A percentile compares a stretch with the other conserved stretches of the same genome.
Evolutionary conservation across 176 grass and related monocot species (phyloP).

Genomic region (Alloteropsis semialata): DNA sequence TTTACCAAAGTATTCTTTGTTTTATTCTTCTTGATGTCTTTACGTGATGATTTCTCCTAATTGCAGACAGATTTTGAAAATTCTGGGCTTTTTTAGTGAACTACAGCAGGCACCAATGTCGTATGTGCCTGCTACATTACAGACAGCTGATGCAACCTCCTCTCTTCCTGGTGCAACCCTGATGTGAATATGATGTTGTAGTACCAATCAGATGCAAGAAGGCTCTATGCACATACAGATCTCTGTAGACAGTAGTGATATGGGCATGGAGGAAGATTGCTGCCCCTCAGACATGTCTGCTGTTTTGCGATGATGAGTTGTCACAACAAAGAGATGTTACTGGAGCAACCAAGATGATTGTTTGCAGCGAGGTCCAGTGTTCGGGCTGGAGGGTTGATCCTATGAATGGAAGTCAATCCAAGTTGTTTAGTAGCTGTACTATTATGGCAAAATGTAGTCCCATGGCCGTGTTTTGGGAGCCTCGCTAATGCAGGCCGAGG

Average conservation of each 20-base stretch:
- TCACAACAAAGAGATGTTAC: neutral
- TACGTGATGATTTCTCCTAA: conserved; percentile 20
- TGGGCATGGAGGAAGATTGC: conserved; percentile 5
- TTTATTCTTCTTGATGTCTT: conserved; percentile 9
- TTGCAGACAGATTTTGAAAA: conserved; percentile 68
- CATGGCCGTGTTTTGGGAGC: neutral
- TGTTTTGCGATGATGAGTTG: conserved; percentile 12
- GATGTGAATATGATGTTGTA: conserved; percentile 47
- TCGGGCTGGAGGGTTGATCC: neutral
- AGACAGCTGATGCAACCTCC: conserved; percentile 48
- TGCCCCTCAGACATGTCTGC: neutral
- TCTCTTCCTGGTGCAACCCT: conserved; percentile 68
- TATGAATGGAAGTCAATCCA: neutral
- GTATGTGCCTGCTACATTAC: conserved; percentile 51
- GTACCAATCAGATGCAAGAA: conserved; percentile 24
- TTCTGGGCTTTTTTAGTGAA: conserved; percentile 73
- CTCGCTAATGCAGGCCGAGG: conserved; percentile 23
- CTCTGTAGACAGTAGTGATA: neutral
- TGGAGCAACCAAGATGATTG: conserved; percentile 5
- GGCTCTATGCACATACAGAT: neutral
- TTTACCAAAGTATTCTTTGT: neutral
- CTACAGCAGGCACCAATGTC: conserved; percentile 48
- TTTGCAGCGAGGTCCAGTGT: neutral
- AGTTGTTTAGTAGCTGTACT: conserved; percentile 36
- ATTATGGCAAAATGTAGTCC: conserved; percentile 2